Percentiles rank a stretch among this genome's conserved stretches.
phyloP scores from a whole-genome alignment of 768 basidiomycete species.

The Podaxis rugospora region DNA sequence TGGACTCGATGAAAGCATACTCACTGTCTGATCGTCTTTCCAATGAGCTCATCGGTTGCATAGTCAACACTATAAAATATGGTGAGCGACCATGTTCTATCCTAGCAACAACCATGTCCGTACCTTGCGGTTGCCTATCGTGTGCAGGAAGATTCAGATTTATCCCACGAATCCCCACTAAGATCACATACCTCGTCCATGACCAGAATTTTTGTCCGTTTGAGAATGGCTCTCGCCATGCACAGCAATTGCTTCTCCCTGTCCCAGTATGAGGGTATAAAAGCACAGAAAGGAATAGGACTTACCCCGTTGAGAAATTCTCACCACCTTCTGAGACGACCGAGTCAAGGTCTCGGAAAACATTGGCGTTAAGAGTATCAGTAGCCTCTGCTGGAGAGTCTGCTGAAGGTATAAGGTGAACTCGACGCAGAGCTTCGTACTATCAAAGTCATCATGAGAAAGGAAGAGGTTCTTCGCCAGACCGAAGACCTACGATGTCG shows the following conservation, averaged over 20 bases:
- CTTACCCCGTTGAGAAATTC: constrained; percentile 82
- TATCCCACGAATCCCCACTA: neutral
- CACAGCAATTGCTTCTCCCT: constrained; percentile 46
- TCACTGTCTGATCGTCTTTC: constrained; percentile 76
- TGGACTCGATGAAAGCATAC: constrained; percentile 18
- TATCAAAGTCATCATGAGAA: constrained; percentile 20
- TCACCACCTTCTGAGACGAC: constrained; percentile 81
- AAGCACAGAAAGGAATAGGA: neutral
- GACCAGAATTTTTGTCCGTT: constrained; percentile 70
- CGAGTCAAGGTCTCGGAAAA: constrained; percentile 74
- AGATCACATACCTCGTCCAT: constrained; percentile 73
- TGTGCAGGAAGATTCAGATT: constrained; percentile 10
- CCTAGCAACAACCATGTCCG: constrained; percentile 13
- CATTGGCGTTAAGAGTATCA: constrained; percentile 60
- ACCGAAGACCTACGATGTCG: constrained; percentile 56
- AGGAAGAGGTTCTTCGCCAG: neutral
- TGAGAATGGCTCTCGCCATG: constrained; percentile 84
- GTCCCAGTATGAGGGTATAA: neutral
- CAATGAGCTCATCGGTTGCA: constrained; percentile 84
- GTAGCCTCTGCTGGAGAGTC: constrained; percentile 42
- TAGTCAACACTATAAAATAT: constrained; percentile 61
- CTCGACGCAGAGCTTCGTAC: constrained; percentile 82
- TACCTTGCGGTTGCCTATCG: constrained; percentile 65
- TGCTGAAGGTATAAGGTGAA: constrained; percentile 68
- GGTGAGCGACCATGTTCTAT: constrained; percentile 2